These are phyloP conservation scores for Lactifluus subvellereus DNA, from an alignment of 768 basidiomycete species.

Conservation along the genomic window DNA sequence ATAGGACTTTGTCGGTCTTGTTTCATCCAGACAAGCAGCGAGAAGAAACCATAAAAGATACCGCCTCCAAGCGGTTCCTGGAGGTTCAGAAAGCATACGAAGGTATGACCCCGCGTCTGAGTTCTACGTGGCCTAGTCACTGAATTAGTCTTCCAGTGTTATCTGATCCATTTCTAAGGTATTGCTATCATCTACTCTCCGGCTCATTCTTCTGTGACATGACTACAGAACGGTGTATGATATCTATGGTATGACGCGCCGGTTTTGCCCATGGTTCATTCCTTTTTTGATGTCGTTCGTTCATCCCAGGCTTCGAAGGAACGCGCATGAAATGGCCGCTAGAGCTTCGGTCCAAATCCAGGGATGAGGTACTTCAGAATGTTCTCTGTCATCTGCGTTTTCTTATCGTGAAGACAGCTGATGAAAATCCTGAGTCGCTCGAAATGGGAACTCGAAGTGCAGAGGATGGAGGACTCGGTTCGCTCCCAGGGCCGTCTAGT, in stretches of 20 bases:
- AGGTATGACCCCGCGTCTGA: constrained; percentile 37
- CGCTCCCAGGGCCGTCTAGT: constrained; percentile 42
- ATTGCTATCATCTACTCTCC: constrained; percentile 26
- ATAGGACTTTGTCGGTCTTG: constrained; percentile 62
- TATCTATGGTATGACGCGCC: constrained; percentile 18
- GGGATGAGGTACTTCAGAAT: constrained; percentile 40
- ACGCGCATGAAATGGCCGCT: constrained; percentile 42
- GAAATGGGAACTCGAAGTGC: constrained; percentile 35
- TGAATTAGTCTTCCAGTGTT: constrained; percentile 18
- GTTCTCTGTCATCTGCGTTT: not conserved
- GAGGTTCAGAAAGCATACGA: constrained; percentile 82
- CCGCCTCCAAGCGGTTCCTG: constrained; percentile 62
- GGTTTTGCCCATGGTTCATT: not conserved
- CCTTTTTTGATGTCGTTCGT: not conserved
- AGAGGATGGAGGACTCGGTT: constrained; percentile 37
- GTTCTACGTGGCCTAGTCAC: not conserved
- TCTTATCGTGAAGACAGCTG: constrained; percentile 35
- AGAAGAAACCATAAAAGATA: constrained; percentile 46
- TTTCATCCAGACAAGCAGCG: constrained; percentile 85
- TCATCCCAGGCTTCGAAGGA: constrained; percentile 33
- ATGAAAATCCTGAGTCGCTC: constrained; percentile 38
- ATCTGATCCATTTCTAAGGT: constrained; percentile 25
- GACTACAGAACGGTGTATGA: constrained; percentile 24
- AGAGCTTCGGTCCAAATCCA: constrained; percentile 39
- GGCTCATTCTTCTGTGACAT: not conserved